phyloP scores from a whole-genome alignment of 78 protist genomes.

The Speleostelium caveatum region DNA sequence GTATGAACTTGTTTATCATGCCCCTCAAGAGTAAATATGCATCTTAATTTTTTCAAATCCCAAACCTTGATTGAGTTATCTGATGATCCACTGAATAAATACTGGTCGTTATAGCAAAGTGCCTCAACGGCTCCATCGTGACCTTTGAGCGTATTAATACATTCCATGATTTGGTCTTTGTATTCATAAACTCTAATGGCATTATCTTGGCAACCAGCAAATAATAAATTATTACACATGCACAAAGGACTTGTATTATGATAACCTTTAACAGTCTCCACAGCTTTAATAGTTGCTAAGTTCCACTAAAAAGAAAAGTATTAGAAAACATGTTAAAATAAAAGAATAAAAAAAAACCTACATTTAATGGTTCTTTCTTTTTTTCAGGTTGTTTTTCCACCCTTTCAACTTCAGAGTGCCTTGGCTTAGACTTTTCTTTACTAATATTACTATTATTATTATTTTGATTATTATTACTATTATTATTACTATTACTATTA shows the following conservation, averaged over 20 bases:
- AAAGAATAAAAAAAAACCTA: background rate
- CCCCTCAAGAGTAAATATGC: conserved; percentile 76
- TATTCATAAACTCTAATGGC: conserved; percentile 56
- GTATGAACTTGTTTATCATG: conserved; percentile 68
- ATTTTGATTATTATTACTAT: background rate
- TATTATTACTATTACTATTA: no score
- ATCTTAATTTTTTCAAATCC: conserved; percentile 67
- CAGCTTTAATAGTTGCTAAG: conserved; percentile 18
- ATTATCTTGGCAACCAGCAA: conserved; percentile 70
- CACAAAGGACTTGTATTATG: conserved; percentile 44
- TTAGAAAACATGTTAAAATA: no score
- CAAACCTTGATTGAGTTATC: conserved; percentile 73
- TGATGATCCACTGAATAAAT: conserved; percentile 37
- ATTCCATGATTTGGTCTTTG: conserved; percentile 43
- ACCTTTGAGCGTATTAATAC: conserved; percentile 39
- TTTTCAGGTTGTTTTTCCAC: conserved; percentile 26
- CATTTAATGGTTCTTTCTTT: background rate
- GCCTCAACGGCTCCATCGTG: conserved; percentile 79
- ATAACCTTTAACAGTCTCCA: conserved; percentile 57
- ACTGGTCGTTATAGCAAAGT: conserved; percentile 72
- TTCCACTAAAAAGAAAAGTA: conserved; percentile 7
- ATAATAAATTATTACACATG: conserved; percentile 39
- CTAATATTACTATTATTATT: background rate
- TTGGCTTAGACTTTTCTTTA: background rate
- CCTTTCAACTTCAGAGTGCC: background rate